phyloP scores from a whole-genome alignment of 352 stramenopile species.

The Elongisporangium senticosum region DNA sequence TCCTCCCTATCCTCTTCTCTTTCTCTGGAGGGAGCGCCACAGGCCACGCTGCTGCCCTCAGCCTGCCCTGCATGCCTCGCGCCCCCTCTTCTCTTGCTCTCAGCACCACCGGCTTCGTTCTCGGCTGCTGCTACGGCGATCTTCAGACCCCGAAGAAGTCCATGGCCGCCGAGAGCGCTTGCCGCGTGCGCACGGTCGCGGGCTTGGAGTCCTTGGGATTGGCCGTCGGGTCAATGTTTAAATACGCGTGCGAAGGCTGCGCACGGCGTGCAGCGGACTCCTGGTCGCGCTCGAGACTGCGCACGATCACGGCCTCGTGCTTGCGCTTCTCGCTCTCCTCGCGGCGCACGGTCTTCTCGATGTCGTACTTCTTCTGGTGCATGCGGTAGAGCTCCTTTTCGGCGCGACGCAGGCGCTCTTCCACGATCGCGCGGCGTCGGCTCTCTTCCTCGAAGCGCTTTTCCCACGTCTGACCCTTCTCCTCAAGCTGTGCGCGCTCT shows the following conservation, averaged over 20 bases:
- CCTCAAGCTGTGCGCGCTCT: slow-evolving; percentile 52
- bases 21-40: not conserved
- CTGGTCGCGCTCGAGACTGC: slow-evolving; percentile 73
- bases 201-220: slow-evolving; percentile 83
- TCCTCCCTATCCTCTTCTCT: too few relatives aligned
- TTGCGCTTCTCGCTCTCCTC: slow-evolving; percentile 85
- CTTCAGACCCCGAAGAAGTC: slow-evolving; percentile 75
- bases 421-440: slow-evolving; percentile 55
- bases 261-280: slow-evolving; percentile 26
- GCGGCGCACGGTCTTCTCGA: slow-evolving; percentile 73
- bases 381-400: slow-evolving; percentile 88
- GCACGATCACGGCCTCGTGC: slow-evolving; percentile 79
- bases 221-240: slow-evolving; percentile 61
- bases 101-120: slow-evolving; percentile 8
- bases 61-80: not conserved
- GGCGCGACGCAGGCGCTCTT: slow-evolving; percentile 72
- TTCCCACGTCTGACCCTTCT: slow-evolving; percentile 65
- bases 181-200: slow-evolving; percentile 60
- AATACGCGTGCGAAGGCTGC: slow-evolving; percentile 28
- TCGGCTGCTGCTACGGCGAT: not conserved
- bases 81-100: not conserved
- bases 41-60: not conserved
- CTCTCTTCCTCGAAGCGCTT: slow-evolving; percentile 73
- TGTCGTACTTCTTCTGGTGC: slow-evolving; percentile 90
- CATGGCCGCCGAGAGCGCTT: slow-evolving; percentile 80